Conservation (phyloP, 495 filamentous ascomycete species). For the Opeltia flavorubescens region DNA sequence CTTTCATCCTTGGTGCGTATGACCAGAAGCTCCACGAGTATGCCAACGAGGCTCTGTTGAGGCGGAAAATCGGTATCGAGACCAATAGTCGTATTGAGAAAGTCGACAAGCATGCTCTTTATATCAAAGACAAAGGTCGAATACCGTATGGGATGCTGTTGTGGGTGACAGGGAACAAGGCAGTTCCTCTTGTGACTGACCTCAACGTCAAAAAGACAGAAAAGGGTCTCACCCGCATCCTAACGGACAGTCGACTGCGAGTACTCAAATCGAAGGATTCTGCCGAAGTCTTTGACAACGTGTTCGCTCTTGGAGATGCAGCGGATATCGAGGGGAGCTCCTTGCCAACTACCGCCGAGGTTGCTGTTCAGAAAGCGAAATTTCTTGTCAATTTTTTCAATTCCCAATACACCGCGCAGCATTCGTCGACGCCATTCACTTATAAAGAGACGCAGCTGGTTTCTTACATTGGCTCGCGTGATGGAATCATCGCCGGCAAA, state of each 20-base stretch:
- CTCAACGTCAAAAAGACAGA: slow-evolving; percentile 16
- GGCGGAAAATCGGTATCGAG: slow-evolving; percentile 14
- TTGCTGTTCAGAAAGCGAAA: slow-evolving; percentile 20
- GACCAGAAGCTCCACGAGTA: slow-evolving; percentile 20
- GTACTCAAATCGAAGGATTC: slow-evolving; percentile 5
- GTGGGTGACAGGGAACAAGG: slow-evolving; percentile 23
- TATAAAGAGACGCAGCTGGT: slow-evolving; percentile 13
- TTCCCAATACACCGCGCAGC: background rate
- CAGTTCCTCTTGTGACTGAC: slow-evolving; percentile 11
- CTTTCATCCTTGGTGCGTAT: slow-evolving; percentile 16
- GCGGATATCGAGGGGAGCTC: slow-evolving; percentile 16
- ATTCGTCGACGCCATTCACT: slow-evolving; percentile 1
- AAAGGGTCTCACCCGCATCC: slow-evolving; percentile 14
- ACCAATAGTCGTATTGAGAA: slow-evolving; percentile 17
- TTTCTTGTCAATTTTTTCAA: slow-evolving; percentile 16
- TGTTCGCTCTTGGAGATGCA: slow-evolving; percentile 19
- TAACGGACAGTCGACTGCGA: slow-evolving; percentile 19
- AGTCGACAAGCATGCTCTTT: slow-evolving; percentile 15
- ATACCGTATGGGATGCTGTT: slow-evolving; percentile 19
- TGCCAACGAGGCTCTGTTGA: slow-evolving; percentile 14
- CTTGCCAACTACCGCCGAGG: slow-evolving; percentile 20
- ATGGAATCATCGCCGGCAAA: slow-evolving; percentile 15
- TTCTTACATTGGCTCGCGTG: slow-evolving; percentile 9
- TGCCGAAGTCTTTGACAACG: slow-evolving; percentile 7
- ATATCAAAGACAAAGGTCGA: slow-evolving; percentile 16